Conservation (phyloP, 306 rosid species). For the Cucumis sativus region Cucumber_9930_V3 NC_026657.2:27315001-27315500, state of each 20-base stretch:
- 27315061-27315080: constrained; percentile 34
- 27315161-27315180: background rate
- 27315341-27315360: no score
- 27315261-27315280: background rate
- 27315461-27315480: no score
- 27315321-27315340: no score
- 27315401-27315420: no score
- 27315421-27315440: no score
- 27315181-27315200: background rate
- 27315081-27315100: background rate
- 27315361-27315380: no score
- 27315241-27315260: background rate
- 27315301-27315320: no score
- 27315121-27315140: background rate
- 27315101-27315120: background rate
- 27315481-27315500: no score
- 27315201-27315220: background rate
- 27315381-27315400: no score
- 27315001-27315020: constrained; percentile 32
- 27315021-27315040: constrained; percentile 85
- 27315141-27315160: background rate
- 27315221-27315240: background rate
- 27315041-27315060: constrained; percentile 86
- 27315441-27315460: no score
- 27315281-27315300: no score